These are phyloP conservation scores for Sugiyamaella mastotermitis DNA, from an alignment of 805 yeast species.

Conservation along the genomic window DNA sequence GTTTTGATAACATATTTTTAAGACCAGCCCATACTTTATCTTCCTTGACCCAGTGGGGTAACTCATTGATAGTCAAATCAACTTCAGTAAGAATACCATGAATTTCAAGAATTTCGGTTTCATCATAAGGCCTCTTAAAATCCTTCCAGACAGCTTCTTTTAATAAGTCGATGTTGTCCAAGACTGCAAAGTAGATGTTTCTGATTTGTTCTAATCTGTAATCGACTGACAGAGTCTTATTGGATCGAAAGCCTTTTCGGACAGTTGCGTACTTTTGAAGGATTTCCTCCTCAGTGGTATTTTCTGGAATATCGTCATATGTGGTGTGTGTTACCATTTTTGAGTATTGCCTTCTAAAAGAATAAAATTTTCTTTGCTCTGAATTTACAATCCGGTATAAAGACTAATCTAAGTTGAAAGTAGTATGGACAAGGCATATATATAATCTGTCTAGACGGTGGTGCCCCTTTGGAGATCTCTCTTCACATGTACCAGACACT, in stretches of 20 bases:
- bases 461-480: no score
- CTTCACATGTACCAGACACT: no score
- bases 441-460: no score
- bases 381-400: no score
- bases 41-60: constrained; percentile 58
- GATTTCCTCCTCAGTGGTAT: constrained; percentile 45
- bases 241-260: constrained; percentile 36
- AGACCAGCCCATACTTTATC: constrained; percentile 23
- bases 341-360: no score
- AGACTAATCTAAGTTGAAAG: no score
- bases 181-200: constrained; percentile 56
- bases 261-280: constrained; percentile 41
- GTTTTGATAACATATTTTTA: constrained; percentile 20
- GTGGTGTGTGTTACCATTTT: no score
- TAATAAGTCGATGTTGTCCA: constrained; percentile 51
- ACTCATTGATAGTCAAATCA: constrained; percentile 48
- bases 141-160: constrained; percentile 58
- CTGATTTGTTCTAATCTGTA: constrained; percentile 59
- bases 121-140: constrained; percentile 58
- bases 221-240: constrained; percentile 46
- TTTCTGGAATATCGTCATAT: constrained; percentile 15
- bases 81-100: constrained; percentile 49
- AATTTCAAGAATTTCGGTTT: constrained; percentile 57
- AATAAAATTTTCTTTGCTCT: no score
- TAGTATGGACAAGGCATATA: no score